Evolutionary conservation across 2,329 filamentous ascomycete genomes (phyloP).

Genomic region (Aspergillus hiratsukae): DNA sequence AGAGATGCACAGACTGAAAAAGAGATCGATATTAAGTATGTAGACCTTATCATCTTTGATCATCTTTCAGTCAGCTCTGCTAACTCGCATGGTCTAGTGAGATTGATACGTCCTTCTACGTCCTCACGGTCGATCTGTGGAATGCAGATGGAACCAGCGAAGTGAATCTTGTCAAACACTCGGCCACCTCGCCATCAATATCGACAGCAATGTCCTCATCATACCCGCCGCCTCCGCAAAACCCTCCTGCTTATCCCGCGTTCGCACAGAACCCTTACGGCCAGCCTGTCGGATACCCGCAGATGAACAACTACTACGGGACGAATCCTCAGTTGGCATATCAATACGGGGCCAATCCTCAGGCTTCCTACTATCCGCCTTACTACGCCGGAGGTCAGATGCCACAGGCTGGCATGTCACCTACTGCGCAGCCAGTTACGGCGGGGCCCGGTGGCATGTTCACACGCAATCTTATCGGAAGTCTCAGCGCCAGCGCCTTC

Average conservation of each 20-base stretch:
- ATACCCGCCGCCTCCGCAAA: conserved; percentile 54
- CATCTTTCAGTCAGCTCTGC: conserved; percentile 3
- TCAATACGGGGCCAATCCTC: conserved; percentile 26
- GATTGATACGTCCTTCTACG: conserved; percentile 64
- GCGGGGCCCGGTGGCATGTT: conserved; percentile 73
- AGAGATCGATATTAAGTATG: conserved; percentile 79
- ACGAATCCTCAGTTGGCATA: conserved; percentile 30
- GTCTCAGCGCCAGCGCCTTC: conserved; percentile 82
- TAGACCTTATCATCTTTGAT: background rate
- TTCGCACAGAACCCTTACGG: conserved; percentile 40
- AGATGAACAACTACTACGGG: conserved; percentile 35
- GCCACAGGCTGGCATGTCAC: conserved; percentile 32
- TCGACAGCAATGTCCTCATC: conserved; percentile 75
- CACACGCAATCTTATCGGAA: conserved; percentile 90
- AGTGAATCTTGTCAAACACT: conserved; percentile 66
- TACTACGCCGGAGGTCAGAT: conserved; percentile 31
- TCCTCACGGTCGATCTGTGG: conserved; percentile 67
- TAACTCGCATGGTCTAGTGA: conserved; percentile 49
- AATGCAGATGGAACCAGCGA: conserved; percentile 56
- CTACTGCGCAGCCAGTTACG: conserved; percentile 27
- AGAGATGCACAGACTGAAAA: conserved; percentile 68
- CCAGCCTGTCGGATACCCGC: conserved; percentile 34
- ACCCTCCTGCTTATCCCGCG: conserved; percentile 31
- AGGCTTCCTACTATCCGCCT: conserved; percentile 29
- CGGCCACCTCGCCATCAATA: conserved; percentile 67